Conservation (phyloP, 768 basidiomycete species). For the Nidularia sp. region DNA sequence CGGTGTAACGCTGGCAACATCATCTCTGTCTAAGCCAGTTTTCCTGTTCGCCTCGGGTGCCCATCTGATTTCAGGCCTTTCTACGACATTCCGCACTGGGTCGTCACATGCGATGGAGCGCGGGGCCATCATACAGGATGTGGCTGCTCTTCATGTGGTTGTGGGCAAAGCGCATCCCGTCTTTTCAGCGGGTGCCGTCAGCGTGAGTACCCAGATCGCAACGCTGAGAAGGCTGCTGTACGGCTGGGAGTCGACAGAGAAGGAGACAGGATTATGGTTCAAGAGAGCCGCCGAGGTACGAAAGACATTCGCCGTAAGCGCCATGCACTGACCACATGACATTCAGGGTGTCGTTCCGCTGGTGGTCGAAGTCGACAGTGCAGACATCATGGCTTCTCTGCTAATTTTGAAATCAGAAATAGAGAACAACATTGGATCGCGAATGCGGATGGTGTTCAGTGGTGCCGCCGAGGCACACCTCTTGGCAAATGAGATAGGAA, state of each 20-base stretch:
- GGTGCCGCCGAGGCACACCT: conserved; percentile 63
- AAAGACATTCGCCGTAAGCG: not conserved
- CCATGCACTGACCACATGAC: conserved; percentile 4
- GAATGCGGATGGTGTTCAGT: conserved; percentile 58
- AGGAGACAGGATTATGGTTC: conserved; percentile 52
- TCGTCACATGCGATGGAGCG: conserved; percentile 52
- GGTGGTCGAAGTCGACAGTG: conserved; percentile 62
- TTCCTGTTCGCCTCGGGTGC: conserved; percentile 27
- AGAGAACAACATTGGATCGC: conserved; percentile 50
- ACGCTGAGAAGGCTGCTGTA: conserved; percentile 58
- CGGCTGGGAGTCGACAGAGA: conserved; percentile 43
- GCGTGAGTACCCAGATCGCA: conserved; percentile 67
- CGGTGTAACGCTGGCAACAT: conserved; percentile 63
- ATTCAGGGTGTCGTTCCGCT: conserved; percentile 62
- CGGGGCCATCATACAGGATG: conserved; percentile 57
- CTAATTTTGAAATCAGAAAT: conserved; percentile 66
- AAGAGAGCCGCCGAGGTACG: conserved; percentile 51
- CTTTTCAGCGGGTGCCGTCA: conserved; percentile 24
- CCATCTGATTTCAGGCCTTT: conserved; percentile 57
- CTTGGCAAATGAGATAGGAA: conserved; percentile 63
- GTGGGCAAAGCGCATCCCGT: conserved; percentile 39
- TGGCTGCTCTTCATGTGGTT: conserved; percentile 60
- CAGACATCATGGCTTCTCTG: conserved; percentile 71
- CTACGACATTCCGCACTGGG: conserved; percentile 57
- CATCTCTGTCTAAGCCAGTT: conserved; percentile 38